Percentiles rank a stretch among this genome's conserved stretches.
These are phyloP conservation scores for Epicoccum sorghinum DNA, from an alignment of 2,329 filamentous ascomycete genomes.

Conservation along the genomic window DNA sequence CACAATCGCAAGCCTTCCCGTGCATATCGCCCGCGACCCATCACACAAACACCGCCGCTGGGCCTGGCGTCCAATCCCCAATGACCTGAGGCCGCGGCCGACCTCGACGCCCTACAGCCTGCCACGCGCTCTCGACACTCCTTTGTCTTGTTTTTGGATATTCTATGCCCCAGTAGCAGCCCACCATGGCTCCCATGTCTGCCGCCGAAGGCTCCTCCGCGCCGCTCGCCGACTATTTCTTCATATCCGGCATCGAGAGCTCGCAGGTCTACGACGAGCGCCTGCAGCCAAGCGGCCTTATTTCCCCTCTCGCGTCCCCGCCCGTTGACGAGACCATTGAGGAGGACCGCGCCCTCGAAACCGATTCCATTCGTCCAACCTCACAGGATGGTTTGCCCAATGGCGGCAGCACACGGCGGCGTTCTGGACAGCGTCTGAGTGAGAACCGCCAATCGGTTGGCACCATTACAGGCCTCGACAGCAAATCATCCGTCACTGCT, in stretches of 20 bases:
- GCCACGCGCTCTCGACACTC: conserved; percentile 30
- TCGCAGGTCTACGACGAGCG: conserved; percentile 58
- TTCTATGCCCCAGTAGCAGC: conserved; percentile 32
- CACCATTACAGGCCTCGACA: conserved; percentile 53
- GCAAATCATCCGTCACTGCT: conserved; percentile 52
- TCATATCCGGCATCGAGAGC: conserved; percentile 64
- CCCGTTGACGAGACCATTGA: conserved; percentile 64
- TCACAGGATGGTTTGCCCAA: conserved; percentile 52
- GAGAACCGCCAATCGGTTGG: conserved; percentile 59
- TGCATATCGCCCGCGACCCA: conserved; percentile 19
- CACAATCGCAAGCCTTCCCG: conserved; percentile 30
- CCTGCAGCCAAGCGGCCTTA: conserved; percentile 37
- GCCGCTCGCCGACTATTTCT: conserved; percentile 71
- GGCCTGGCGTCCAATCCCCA: conserved; percentile 41
- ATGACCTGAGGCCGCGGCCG: conserved; percentile 41
- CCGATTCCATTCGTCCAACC: conserved; percentile 53
- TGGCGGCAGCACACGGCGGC: conserved; percentile 43
- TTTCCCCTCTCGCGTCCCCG: conserved; percentile 39
- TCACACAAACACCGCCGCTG: conserved; percentile 38
- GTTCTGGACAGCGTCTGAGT: conserved; percentile 50
- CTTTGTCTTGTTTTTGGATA: conserved; percentile 40
- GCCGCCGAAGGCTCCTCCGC: conserved; percentile 53
- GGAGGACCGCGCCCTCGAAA: conserved; percentile 64
- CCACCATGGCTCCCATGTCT: conserved; percentile 47
- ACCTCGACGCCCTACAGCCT: conserved; percentile 32